Evolutionary conservation across 179 eudicot genomes (phyloP).

Genomic region (Pouteria campechiana): DNA sequence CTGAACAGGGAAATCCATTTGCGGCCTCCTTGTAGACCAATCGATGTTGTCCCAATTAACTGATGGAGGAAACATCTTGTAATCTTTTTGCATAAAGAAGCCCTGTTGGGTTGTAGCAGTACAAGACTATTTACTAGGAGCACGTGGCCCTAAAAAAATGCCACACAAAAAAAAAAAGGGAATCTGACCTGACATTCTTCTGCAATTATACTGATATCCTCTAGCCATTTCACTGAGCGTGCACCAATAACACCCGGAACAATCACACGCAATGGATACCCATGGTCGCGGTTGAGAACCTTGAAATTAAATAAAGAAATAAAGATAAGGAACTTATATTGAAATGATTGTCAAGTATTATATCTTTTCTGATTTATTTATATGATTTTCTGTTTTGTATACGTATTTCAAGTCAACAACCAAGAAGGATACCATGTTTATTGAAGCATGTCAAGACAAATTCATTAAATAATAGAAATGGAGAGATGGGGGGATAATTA

Average conservation of each 20-base stretch:
- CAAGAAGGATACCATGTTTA: no score
- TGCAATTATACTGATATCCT: slow-evolving; percentile 64
- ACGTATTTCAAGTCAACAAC: no score
- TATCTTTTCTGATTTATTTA: no score
- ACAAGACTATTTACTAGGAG: slow-evolving; percentile 1
- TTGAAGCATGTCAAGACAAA: no score
- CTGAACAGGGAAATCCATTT: slow-evolving; percentile 98
- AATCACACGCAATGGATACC: slow-evolving; percentile 85
- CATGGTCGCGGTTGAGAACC: slow-evolving; percentile 94
- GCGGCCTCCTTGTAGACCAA: slow-evolving; percentile 91
- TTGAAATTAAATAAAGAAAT: slow-evolving; percentile 13
- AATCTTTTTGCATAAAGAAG: slow-evolving; percentile 94
- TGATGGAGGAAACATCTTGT: slow-evolving; percentile 92
- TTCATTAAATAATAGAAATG: no score
- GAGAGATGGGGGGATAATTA: no score
- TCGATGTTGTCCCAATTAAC: slow-evolving; percentile 90
- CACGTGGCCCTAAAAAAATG: neutral
- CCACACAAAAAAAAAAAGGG: neutral
- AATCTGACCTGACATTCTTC: slow-evolving; percentile 82
- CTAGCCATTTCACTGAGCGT: slow-evolving; percentile 96
- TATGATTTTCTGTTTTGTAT: no score
- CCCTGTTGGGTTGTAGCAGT: slow-evolving; percentile 45
- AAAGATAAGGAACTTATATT: slow-evolving; percentile 2
- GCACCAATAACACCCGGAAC: slow-evolving; percentile 99
- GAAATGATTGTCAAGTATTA: no score